phyloP scores from a whole-genome alignment of 768 basidiomycete genomes.

The Boletus subcaerulescens region DNA sequence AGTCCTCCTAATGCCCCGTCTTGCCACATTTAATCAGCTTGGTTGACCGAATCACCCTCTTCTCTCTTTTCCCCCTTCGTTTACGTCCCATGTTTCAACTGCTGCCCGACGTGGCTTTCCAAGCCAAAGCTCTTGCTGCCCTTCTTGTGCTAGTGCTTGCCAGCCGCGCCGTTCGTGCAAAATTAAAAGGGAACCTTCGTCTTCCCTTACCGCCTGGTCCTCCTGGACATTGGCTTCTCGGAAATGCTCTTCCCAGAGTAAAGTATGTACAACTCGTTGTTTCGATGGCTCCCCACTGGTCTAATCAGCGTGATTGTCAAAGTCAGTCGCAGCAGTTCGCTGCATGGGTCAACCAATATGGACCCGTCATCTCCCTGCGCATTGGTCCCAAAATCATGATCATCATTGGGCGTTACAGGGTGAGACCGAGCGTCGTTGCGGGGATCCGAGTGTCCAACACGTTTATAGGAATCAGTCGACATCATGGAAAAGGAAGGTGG shows the following conservation, averaged over 20 bases:
- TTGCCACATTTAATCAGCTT: too few species aligned
- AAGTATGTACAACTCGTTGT: slow-evolving; percentile 18
- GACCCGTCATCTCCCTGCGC: slow-evolving; percentile 55
- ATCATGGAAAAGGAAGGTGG: slow-evolving; percentile 69
- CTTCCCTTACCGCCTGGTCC: slow-evolving; percentile 31
- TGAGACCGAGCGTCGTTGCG: not conserved
- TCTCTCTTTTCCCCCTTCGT: too few species aligned
- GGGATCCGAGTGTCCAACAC: not conserved
- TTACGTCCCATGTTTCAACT: too few species aligned
- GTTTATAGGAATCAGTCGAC: slow-evolving; percentile 51
- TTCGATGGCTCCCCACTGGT: not conserved
- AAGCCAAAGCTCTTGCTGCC: slow-evolving; percentile 16
- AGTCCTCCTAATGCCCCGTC: too few species aligned
- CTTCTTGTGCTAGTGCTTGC: slow-evolving; percentile 18
- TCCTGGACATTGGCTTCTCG: slow-evolving; percentile 34
- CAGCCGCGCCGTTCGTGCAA: slow-evolving; percentile 6
- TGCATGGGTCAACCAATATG: slow-evolving; percentile 59
- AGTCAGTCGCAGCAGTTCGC: slow-evolving; percentile 45
- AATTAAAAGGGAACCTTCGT: slow-evolving; percentile 7
- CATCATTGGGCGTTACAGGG: slow-evolving; percentile 39
- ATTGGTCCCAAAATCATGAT: slow-evolving; percentile 40
- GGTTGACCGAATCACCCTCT: too few species aligned
- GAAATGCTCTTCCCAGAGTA: slow-evolving; percentile 24
- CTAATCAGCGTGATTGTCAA: not conserved
- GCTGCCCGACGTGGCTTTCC: too few species aligned